phyloP scores from a whole-genome alignment of 768 basidiomycete species.

The Neoboletus subvelutipes region DNA sequence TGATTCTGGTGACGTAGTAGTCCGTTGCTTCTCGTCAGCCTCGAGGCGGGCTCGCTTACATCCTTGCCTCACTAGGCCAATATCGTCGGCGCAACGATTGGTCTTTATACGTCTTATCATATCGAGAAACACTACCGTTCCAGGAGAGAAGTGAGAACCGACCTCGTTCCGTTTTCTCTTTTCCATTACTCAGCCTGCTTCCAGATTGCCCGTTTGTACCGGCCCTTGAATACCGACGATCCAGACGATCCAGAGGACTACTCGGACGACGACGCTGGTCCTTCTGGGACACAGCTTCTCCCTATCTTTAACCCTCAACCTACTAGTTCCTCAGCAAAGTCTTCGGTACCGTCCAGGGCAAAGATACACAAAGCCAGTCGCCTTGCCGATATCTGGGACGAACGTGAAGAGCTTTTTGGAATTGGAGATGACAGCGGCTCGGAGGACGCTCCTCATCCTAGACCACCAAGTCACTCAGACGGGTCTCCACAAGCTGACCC shows the following conservation, averaged over 20 bases:
- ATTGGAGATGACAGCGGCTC: slow-evolving; percentile 64
- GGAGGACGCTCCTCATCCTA: slow-evolving; percentile 36
- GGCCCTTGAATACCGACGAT: slow-evolving; percentile 57
- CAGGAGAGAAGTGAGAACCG: slow-evolving; percentile 62
- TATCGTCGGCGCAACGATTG: slow-evolving; percentile 67
- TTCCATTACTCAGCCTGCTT: not conserved
- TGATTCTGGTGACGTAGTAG: slow-evolving; percentile 69
- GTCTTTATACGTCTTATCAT: slow-evolving; percentile 64
- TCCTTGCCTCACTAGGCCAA: slow-evolving; percentile 58
- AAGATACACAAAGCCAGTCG: slow-evolving; percentile 34
- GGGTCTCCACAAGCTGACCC: slow-evolving; percentile 8
- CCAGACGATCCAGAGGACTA: slow-evolving; percentile 53
- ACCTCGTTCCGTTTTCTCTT: not conserved
- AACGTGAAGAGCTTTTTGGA: slow-evolving; percentile 72
- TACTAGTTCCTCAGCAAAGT: slow-evolving; percentile 15
- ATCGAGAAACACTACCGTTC: slow-evolving; percentile 75
- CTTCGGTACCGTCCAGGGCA: slow-evolving; percentile 27
- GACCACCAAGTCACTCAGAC: slow-evolving; percentile 2
- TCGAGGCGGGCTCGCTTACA: slow-evolving; percentile 10
- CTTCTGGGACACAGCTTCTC: slow-evolving; percentile 54
- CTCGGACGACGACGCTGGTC: slow-evolving; percentile 42
- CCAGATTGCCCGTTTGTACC: slow-evolving; percentile 77
- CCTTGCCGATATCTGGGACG: slow-evolving; percentile 72
- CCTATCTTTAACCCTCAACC: slow-evolving; percentile 42
- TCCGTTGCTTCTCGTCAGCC: slow-evolving; percentile 35